These are phyloP conservation scores for Oryza officinalis DNA, from an alignment of 176 grass and related monocot species.

Conservation along the genomic window DNA sequence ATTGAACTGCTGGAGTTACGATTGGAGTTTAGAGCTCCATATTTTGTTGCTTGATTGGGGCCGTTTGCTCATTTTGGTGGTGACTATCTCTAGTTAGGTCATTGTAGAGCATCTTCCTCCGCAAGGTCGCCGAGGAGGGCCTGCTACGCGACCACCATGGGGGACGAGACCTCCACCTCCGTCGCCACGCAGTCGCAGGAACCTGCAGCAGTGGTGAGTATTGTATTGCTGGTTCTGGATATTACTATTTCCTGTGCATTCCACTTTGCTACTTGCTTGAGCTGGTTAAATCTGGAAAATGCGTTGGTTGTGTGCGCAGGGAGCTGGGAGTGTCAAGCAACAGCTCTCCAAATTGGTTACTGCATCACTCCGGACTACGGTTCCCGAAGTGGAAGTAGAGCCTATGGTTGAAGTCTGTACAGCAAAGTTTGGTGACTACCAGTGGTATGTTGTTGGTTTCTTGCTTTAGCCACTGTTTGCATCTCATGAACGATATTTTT, in stretches of 20 bases:
- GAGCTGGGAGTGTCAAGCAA: conserved; percentile 81
- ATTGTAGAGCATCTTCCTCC: conserved; percentile 51
- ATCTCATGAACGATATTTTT: background rate
- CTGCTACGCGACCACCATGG: conserved; percentile 56
- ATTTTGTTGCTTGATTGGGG: background rate
- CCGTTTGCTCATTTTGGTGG: conserved; percentile 12
- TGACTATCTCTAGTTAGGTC: conserved; percentile 64
- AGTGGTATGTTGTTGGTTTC: conserved; percentile 60
- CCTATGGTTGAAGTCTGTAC: conserved; percentile 79
- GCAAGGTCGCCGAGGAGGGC: conserved; percentile 1
- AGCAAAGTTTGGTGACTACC: conserved; percentile 87
- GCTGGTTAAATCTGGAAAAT: background rate
- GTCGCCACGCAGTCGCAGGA: conserved; percentile 26
- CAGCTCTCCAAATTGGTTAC: conserved; percentile 62
- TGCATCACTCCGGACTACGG: conserved; percentile 52
- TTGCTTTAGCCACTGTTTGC: background rate
- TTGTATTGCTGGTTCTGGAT: background rate
- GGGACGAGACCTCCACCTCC: conserved; percentile 62
- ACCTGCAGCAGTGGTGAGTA: conserved; percentile 25
- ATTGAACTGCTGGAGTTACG: background rate
- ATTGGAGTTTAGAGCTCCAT: background rate
- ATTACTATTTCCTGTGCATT: background rate
- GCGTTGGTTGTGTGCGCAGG: conserved; percentile 17
- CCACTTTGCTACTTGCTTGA: background rate
- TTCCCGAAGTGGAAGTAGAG: conserved; percentile 69